Percentiles rank a stretch among this genome's conserved stretches.
These are phyloP conservation scores for Neofusicoccum umdonicola DNA, from an alignment of 2,329 filamentous ascomycete genomes.

Conservation along the genomic window DNA sequence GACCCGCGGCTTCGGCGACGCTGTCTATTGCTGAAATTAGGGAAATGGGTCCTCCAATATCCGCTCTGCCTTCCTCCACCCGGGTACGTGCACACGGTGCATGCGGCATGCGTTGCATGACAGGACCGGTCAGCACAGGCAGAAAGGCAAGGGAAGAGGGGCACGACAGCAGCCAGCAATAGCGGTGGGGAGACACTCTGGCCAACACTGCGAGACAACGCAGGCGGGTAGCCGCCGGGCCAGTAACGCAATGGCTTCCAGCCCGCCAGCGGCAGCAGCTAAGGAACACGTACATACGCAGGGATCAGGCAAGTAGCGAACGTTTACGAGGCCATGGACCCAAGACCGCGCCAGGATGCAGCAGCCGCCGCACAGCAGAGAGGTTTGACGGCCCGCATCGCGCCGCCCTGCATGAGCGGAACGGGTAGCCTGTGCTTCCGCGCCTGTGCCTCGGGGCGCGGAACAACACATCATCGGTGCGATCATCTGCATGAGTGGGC, in stretches of 20 bases:
- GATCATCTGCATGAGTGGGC: conserved; percentile 4
- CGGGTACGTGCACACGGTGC: not conserved
- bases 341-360: too few species aligned
- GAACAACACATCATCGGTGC: conserved; percentile 8
- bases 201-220: not conserved
- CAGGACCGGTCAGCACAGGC: not conserved
- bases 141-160: not conserved
- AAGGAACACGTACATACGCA: not conserved
- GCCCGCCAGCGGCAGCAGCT: not conserved
- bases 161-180: not conserved
- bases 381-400: not conserved
- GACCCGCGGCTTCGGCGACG: too few species aligned
- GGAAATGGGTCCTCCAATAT: too few species aligned
- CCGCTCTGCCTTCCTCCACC: not conserved
- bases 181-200: not conserved
- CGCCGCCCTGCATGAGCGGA: conserved; percentile 7
- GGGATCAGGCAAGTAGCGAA: not conserved
- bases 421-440: conserved; percentile 13
- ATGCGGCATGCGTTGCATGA: not conserved
- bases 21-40: too few species aligned
- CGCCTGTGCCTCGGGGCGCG: conserved; percentile 2
- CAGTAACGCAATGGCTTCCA: not conserved
- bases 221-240: not conserved
- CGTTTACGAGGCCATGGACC: not conserved
- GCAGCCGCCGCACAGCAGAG: too few species aligned